phyloP scores from a whole-genome alignment of 116 monocot species.

The Cymodocea nodosa region DNA sequence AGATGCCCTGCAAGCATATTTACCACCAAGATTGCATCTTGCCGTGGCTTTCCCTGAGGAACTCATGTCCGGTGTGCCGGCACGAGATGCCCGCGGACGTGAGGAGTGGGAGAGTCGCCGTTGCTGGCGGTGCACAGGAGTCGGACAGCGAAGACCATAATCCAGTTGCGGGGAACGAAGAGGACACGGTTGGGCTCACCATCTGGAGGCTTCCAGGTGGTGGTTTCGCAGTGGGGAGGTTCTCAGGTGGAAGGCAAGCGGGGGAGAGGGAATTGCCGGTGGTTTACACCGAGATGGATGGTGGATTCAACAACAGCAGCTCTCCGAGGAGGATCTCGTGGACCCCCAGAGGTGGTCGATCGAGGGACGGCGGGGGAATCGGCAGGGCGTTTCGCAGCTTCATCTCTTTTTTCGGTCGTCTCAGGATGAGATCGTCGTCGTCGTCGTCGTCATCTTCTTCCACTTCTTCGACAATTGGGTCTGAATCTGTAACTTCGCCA shows the following conservation, averaged over 20 bases:
- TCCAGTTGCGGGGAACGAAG: constrained; percentile 3
- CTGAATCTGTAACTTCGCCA: constrained; percentile 7
- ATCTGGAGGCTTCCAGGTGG: constrained; percentile 96
- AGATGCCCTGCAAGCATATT: constrained; percentile 92
- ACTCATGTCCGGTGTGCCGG: constrained; percentile 89
- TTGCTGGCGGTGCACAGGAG: background rate
- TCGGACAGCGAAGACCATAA: background rate
- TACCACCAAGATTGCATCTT: constrained; percentile 95
- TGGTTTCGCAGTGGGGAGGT: constrained; percentile 89
- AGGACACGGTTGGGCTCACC: constrained; percentile 57
- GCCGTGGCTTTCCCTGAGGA: constrained; percentile 67
- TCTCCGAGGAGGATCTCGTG: constrained; percentile 53
- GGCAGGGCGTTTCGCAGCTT: constrained; percentile 35
- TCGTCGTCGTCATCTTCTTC: constrained; percentile 36
- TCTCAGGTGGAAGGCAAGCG: constrained; percentile 38
- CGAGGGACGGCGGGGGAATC: constrained; percentile 41
- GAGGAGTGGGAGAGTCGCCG: background rate
- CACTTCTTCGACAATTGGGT: constrained; percentile 8
- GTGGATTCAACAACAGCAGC: constrained; percentile 45
- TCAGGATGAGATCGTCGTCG: constrained; percentile 15
- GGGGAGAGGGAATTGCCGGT: constrained; percentile 59
- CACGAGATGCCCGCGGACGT: constrained; percentile 59
- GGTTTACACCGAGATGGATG: constrained; percentile 91
- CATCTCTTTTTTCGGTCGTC: constrained; percentile 42
- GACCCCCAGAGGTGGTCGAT: constrained; percentile 30